Evolutionary conservation across 768 basidiomycete genomes (phyloP).

Genomic region (Collybia mongolica): DNA sequence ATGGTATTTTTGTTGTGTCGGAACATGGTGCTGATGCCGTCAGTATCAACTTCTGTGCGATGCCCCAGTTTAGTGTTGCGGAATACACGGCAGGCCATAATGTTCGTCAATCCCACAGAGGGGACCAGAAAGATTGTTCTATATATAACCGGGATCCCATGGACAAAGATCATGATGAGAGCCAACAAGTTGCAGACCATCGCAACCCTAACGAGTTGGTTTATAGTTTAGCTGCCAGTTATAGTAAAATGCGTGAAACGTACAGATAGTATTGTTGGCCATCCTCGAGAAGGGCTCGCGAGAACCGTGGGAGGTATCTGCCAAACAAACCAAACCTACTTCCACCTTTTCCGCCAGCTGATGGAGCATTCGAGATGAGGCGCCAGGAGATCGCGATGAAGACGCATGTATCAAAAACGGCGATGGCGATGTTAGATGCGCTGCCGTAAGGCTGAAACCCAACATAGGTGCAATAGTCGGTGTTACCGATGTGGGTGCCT

Average conservation of each 20-base stretch:
- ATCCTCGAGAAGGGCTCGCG: not conserved
- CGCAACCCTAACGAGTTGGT: not conserved
- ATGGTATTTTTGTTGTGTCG: no score
- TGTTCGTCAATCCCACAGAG: not conserved
- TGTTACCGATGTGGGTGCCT: not conserved
- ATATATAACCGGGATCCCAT: not conserved
- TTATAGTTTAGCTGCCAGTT: not conserved
- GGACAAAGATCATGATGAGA: not conserved
- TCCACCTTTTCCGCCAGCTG: not conserved
- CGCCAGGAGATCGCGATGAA: not conserved
- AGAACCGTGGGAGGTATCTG: not conserved
- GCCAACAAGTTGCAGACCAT: not conserved
- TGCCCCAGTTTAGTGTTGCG: not conserved
- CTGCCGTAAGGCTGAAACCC: not conserved
- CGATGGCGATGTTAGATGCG: not conserved
- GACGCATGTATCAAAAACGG: not conserved
- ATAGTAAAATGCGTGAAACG: conserved; percentile 1
- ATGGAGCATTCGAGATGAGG: not conserved
- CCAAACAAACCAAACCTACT: not conserved
- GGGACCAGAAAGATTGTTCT: not conserved
- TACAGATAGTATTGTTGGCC: not conserved
- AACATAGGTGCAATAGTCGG: not conserved
- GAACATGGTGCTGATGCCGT: no score
- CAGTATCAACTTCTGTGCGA: no score
- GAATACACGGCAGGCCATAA: not conserved